Evolutionary conservation across 371 early-diverging fungal genomes (phyloP), one percentile per base, ranked within the genome.

Genomic region (Mucor saturninus): DNA sequence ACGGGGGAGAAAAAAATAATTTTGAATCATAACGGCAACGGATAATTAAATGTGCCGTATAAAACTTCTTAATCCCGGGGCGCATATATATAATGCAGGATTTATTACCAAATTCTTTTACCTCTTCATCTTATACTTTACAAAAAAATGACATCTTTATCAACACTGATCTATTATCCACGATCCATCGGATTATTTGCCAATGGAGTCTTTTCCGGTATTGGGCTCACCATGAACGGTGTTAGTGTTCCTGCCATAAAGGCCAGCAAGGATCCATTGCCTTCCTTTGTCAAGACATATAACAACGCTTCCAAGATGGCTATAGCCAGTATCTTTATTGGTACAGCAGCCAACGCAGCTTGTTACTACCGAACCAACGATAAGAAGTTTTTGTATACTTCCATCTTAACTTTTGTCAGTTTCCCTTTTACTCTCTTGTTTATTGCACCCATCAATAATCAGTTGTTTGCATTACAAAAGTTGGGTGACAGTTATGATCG

Each of bases 371-470:
- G 42, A 21, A 65, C 65, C 5, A 53, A 54, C 3, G 43, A 65
- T 3, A 51, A 9, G 0, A 40, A 40, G 3, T 70, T 51, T 28
- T 13, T 70, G 11, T 59, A 55, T 31, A 14, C 62, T 21, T 40
- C 55, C 9, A 30, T 54, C 21, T 59, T 65, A 11, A 49, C 59
- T 2, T 61, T 59, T 10, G 6, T 55, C 6, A 54, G 61, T 42
- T 5, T 32, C 9, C 70, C 70, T 38, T 62, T 31, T 6, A 70
- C 70, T 32, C 0, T 55, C 2, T 11, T 70, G 1, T 49, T 59
- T 28, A 70, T 70, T 7, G 59, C 45, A 5, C 70, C 66, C 26
- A 37, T 62, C 35, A 70, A 70, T 13, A 70, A 70, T 30, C 42
- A 62, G 28, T 26, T 70, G 9, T 65, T 70, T 62, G 66, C 65